A percentile compares a stretch with the other conserved stretches of the same genome.
Conservation (phyloP, 73 alveolate genomes). For the Diophrys appendiculata region DNA sequence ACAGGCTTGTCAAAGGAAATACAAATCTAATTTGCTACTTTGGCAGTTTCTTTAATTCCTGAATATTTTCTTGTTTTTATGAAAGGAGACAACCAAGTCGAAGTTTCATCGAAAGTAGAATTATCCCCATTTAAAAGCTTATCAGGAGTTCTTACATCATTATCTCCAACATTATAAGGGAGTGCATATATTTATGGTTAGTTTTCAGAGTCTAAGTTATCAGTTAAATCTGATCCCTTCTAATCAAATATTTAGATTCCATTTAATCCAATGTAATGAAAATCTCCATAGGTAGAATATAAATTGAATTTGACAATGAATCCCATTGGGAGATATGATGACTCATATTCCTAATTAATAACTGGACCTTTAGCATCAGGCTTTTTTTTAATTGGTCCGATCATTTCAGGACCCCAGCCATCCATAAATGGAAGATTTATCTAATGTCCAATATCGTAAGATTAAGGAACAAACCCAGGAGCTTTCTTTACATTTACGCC, state of each 20-base stretch:
- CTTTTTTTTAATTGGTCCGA: slow-evolving; percentile 21
- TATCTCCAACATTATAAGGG: slow-evolving; percentile 19
- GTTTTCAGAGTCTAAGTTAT: slow-evolving; percentile 15
- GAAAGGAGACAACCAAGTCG: slow-evolving; percentile 91
- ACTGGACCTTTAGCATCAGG: neutral
- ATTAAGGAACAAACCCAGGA: slow-evolving; percentile 57
- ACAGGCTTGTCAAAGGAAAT: no score
- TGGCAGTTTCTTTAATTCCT: slow-evolving; percentile 53
- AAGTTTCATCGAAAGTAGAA: slow-evolving; percentile 69
- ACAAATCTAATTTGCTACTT: slow-evolving; percentile 50
- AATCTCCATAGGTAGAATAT: slow-evolving; percentile 84
- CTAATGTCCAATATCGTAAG: slow-evolving; percentile 63
- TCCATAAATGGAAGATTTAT: slow-evolving; percentile 62
- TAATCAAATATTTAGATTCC: slow-evolving; percentile 76
- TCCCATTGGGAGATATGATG: slow-evolving; percentile 66
- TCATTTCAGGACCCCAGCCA: slow-evolving; percentile 50
- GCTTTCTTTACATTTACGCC: slow-evolving; percentile 74
- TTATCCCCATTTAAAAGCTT: slow-evolving; percentile 79
- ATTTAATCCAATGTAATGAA: slow-evolving; percentile 82
- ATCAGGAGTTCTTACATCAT: slow-evolving; percentile 77
- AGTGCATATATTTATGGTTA: neutral
- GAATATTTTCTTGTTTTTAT: slow-evolving; percentile 63
- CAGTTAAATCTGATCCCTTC: slow-evolving; percentile 46
- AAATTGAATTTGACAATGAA: slow-evolving; percentile 60
- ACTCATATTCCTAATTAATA: slow-evolving; percentile 66